Percentiles rank a stretch among this genome's conserved stretches.
phyloP scores from a whole-genome alignment of 2,329 filamentous ascomycete genomes.

The Alternaria triticina region DNA sequence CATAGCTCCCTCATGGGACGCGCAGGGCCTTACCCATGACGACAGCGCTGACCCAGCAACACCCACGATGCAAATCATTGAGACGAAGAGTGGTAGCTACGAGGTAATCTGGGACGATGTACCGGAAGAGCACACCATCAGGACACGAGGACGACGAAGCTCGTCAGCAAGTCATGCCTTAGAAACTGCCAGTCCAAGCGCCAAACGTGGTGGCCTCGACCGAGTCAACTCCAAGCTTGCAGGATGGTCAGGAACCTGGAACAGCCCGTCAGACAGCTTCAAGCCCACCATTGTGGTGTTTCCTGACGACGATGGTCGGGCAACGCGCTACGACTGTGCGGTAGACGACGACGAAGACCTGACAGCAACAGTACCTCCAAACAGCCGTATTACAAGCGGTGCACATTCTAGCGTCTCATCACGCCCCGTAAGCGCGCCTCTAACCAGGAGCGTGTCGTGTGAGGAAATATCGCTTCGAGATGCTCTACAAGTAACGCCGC shows the following conservation, averaged over 20 bases:
- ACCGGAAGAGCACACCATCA: slow-evolving; percentile 13
- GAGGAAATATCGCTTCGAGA: slow-evolving; percentile 7
- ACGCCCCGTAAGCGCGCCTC: slow-evolving; percentile 23
- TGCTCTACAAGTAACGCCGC: not conserved
- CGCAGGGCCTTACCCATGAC: not conserved
- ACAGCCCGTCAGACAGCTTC: slow-evolving; percentile 19
- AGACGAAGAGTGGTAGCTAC: slow-evolving; percentile 36
- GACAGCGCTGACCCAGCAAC: slow-evolving; percentile 27
- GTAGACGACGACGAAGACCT: slow-evolving; percentile 31
- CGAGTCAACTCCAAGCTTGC: slow-evolving; percentile 40
- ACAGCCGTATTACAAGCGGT: slow-evolving; percentile 36
- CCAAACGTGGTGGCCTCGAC: slow-evolving; percentile 32
- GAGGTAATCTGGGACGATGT: slow-evolving; percentile 44
- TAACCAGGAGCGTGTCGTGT: slow-evolving; percentile 17
- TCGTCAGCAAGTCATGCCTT: slow-evolving; percentile 30
- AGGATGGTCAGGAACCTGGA: slow-evolving; percentile 36
- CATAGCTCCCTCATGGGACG: slow-evolving; percentile 25
- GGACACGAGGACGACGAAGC: slow-evolving; percentile 14
- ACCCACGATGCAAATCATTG: slow-evolving; percentile 42
- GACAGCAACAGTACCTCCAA: slow-evolving; percentile 33
- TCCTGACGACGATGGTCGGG: slow-evolving; percentile 30
- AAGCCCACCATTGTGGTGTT: slow-evolving; percentile 37
- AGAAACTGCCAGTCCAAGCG: slow-evolving; percentile 13
- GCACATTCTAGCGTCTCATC: slow-evolving; percentile 27
- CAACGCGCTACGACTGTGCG: slow-evolving; percentile 12